Base-by-base conservation (phyloP, 2,329 filamentous ascomycete species). In the Pestalotiopsis sp. region DNA sequence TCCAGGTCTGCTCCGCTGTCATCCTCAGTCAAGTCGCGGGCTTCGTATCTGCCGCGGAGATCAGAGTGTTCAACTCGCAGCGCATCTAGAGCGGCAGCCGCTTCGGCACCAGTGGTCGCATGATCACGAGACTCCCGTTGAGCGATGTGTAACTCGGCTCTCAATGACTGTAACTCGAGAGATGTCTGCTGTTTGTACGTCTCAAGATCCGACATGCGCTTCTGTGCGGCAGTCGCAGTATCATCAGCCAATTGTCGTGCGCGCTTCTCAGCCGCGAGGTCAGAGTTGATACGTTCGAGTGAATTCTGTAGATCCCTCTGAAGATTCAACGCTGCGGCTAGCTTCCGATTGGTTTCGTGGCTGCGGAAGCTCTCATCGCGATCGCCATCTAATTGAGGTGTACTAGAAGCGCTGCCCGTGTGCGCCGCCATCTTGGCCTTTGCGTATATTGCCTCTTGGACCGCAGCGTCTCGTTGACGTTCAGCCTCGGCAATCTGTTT, bases 401-500 rank as follows among this genome's bases (percentile, higher is more conserved):
- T 87, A 75, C 85, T 86, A 57, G 84, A 84, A 65, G 90, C 86
- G 73, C 91, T 94, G 67, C 90, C 87, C 49, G 80, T 75, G 71
- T 94, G 92, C 7, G 94, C 95, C 38, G 95, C 95, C 65, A 98
- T 84, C 77, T 94, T 98, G 2, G 97, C 94, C 77, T 97, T 97
- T 41, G 95, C 93, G 80, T 98, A 98, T 0, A 96, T 92, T 1
- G 96, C 96, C 81, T 99, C 97, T 74, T 92, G 93, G 66, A 99
- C 91, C n/a, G 96, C 96, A 55, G 92, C 91, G 80, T 99, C 96
- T 64, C 97, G 89, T 82, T 99, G 96, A 77, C 93, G 95, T 78
- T 99, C 96, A 1, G 97, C 92, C 78, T 98, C 95, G 1, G 95
- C 95, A 70, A 99, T 95, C 70, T 95, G 90, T 79, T 92, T 95